phyloP scores from a whole-genome alignment of 2,329 filamentous ascomycete species.

The Zalaria sp. region DNA sequence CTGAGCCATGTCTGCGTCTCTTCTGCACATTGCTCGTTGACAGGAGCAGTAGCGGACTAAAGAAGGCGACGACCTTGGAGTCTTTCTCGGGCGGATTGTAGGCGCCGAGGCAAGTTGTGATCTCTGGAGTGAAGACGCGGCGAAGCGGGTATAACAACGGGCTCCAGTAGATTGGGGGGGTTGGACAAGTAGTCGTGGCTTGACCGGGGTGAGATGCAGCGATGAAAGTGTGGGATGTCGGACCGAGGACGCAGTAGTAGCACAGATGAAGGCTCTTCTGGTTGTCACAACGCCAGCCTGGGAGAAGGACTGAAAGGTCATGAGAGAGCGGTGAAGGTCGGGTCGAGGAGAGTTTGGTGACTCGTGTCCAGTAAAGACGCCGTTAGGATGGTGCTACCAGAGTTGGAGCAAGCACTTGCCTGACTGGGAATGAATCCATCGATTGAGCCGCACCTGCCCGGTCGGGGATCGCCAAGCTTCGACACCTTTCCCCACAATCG shows the following conservation, averaged over 20 bases:
- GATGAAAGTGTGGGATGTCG: not conserved
- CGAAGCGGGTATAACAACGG: not conserved
- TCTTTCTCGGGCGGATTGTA: too few species aligned
- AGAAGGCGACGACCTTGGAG: not conserved
- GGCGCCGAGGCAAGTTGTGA: too few species aligned
- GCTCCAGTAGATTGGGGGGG: not conserved
- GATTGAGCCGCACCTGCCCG: too few species aligned
- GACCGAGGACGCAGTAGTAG: not conserved
- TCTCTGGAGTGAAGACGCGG: not conserved
- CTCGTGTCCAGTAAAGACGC: too few species aligned
- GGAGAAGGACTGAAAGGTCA: not conserved
- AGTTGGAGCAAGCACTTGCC: too few species aligned
- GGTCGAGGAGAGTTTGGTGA: too few species aligned
- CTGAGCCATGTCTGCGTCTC: conserved; percentile 39
- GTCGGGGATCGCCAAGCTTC: too few species aligned
- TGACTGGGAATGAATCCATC: too few species aligned
- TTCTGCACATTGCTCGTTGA: conserved; percentile 60
- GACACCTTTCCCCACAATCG: too few species aligned
- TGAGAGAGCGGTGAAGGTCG: not conserved
- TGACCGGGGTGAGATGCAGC: not conserved
- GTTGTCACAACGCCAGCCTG: not conserved
- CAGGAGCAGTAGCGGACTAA: conserved; percentile 55
- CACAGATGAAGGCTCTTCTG: not conserved
- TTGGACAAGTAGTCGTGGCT: not conserved
- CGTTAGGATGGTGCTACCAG: too few species aligned